These are phyloP conservation scores for Rhodotorula sp. DNA, from an alignment of 1,284 basidiomycete genomes.

Conservation along the genomic window DNA sequence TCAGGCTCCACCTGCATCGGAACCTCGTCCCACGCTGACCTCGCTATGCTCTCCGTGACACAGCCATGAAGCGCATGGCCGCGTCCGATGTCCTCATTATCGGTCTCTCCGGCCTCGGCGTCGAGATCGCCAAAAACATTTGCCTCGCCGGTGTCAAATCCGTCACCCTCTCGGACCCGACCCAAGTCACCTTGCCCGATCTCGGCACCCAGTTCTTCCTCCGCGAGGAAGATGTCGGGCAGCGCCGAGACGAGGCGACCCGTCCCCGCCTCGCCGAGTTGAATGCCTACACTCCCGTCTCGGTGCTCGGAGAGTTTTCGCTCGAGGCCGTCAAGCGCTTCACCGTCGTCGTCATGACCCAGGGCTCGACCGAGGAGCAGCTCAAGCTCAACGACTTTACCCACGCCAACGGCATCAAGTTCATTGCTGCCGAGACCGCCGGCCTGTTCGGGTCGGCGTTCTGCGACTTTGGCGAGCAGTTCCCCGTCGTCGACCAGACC, in stretches of 20 bases:
- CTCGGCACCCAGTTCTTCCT: constrained; percentile 97
- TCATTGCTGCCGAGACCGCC: constrained; percentile 87
- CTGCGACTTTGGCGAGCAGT: constrained; percentile 94
- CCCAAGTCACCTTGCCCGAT: constrained; percentile 80
- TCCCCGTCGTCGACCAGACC: constrained; percentile 91
- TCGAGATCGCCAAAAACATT: constrained; percentile 97
- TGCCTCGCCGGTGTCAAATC: constrained; percentile 96
- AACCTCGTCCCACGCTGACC: background rate
- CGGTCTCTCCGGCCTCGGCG: constrained; percentile 88
- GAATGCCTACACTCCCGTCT: constrained; percentile 94
- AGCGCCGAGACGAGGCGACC: constrained; percentile 80
- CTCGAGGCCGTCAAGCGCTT: constrained; percentile 72
- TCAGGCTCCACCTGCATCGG: background rate
- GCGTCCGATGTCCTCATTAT: constrained; percentile 92
- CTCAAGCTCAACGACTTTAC: constrained; percentile 95
- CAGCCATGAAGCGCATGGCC: constrained; percentile 99
- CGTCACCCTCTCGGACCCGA: constrained; percentile 93
- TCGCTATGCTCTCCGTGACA: background rate
- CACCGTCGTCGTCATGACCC: constrained; percentile 83
- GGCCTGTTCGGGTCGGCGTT: constrained; percentile 95
- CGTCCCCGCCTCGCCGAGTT: constrained; percentile 89
- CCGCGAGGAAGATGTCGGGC: constrained; percentile 80
- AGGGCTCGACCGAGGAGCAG: constrained; percentile 74
- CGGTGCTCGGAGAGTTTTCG: constrained; percentile 70
- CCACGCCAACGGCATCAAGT: constrained; percentile 81